These are phyloP conservation scores for Allomyces macrogynus DNA, from an alignment of 192 early-diverging fungal species.

Conservation along the genomic window DNA sequence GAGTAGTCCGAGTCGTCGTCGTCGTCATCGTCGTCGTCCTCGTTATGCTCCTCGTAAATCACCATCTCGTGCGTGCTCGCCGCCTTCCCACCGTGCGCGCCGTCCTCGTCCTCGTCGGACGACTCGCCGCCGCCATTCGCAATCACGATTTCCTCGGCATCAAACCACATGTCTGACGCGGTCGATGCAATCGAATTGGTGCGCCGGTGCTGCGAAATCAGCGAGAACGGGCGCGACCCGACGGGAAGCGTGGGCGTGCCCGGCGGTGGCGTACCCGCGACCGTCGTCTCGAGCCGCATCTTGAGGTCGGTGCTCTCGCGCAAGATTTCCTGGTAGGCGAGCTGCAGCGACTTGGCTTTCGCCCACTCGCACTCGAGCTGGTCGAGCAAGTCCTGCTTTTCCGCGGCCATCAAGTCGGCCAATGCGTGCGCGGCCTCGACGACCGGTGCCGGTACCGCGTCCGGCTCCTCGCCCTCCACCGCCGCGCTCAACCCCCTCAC, in stretches of 20 bases:
- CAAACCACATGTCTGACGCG: conserved; percentile 38
- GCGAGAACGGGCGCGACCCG: too few relatives aligned
- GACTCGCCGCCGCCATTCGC: conserved; percentile 28
- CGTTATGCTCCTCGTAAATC: conserved; percentile 6
- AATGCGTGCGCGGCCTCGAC: neutral
- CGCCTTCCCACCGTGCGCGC: conserved; percentile 1
- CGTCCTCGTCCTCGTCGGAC: conserved; percentile 18
- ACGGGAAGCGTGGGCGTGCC: too few relatives aligned
- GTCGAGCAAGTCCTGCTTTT: neutral
- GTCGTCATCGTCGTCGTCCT: conserved; percentile 23
- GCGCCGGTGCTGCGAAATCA: neutral
- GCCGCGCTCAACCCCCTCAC: neutral
- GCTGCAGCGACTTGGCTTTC: neutral
- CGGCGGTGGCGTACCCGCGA: too few relatives aligned
- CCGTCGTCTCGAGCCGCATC: too few relatives aligned
- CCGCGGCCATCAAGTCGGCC: neutral
- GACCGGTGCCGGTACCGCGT: neutral
- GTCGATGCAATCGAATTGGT: conserved; percentile 11
- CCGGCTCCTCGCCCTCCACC: neutral
- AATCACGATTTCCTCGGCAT: conserved; percentile 40
- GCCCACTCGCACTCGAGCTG: neutral
- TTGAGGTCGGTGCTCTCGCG: neutral
- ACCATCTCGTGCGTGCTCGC: neutral
- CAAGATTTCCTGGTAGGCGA: neutral
- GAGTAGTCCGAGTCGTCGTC: conserved; percentile 1